Evolutionary conservation across 1,139 yeast species (phyloP).

Genomic region (Yamadazyma diddensiae): DNA sequence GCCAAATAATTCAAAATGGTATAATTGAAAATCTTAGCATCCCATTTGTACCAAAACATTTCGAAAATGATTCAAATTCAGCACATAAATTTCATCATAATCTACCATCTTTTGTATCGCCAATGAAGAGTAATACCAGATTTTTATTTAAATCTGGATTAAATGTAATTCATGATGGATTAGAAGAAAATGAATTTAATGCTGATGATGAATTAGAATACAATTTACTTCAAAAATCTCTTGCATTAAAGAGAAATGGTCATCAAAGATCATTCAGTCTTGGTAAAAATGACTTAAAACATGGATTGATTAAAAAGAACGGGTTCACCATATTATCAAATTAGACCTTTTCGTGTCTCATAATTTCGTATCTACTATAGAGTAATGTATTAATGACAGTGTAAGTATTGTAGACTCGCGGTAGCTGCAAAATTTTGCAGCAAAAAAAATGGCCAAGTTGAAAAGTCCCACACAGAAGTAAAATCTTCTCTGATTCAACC

Average conservation of each 20-base stretch:
- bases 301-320: slow-evolving; percentile 32
- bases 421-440: not conserved
- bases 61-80: slow-evolving; percentile 32
- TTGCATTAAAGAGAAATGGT: slow-evolving; percentile 22
- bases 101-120: slow-evolving; percentile 16
- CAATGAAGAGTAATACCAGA: slow-evolving; percentile 14
- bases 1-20: slow-evolving; percentile 21
- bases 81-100: slow-evolving; percentile 27
- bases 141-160: slow-evolving; percentile 13
- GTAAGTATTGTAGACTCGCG: no score
- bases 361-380: slow-evolving; percentile 1
- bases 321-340: slow-evolving; percentile 14
- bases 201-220: slow-evolving; percentile 32
- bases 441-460: no score
- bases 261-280: slow-evolving; percentile 39
- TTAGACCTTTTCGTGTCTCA: slow-evolving; percentile 1
- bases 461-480: no score
- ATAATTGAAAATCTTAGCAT: slow-evolving; percentile 20
- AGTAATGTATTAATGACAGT: slow-evolving; percentile 1
- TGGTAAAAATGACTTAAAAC: slow-evolving; percentile 39
- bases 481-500: no score
- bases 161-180: slow-evolving; percentile 15
- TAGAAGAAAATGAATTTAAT: slow-evolving; percentile 14
- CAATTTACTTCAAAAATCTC: slow-evolving; percentile 19
- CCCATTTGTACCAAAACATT: slow-evolving; percentile 32